phyloP scores from a whole-genome alignment of 306 rosid genomes.

The Begonia fuchsioides region DNA sequence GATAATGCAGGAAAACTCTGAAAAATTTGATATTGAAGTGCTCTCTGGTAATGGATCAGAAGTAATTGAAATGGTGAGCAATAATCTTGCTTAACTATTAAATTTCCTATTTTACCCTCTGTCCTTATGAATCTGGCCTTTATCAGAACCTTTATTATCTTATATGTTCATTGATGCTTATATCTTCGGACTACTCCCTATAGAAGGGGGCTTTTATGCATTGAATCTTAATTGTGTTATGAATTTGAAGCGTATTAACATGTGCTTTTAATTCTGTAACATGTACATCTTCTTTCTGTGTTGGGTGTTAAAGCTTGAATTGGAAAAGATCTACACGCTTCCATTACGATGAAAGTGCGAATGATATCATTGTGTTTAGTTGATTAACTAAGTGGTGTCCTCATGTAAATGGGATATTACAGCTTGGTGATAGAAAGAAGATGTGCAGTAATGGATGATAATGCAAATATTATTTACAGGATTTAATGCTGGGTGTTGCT shows the following conservation, averaged over 20 bases:
- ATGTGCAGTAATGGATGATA: neutral
- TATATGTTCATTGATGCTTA: neutral
- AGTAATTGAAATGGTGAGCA: constrained; percentile 55
- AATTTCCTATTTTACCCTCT: no score
- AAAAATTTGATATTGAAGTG: constrained; percentile 54
- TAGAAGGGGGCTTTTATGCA: no score
- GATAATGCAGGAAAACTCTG: constrained; percentile 36
- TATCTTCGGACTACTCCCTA: constrained; percentile 1
- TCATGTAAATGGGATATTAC: no score
- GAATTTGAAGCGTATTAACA: neutral
- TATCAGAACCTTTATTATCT: no score
- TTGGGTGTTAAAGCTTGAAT: no score
- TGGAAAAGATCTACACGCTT: no score
- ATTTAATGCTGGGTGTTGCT: constrained; percentile 76
- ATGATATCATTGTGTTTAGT: no score
- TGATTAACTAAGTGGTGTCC: no score
- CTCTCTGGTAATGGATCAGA: constrained; percentile 62
- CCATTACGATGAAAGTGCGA: no score
- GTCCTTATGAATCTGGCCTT: no score
- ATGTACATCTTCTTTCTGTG: neutral
- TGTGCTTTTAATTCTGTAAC: constrained; percentile 7
- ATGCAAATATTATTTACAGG: constrained; percentile 23
- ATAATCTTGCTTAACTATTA: no score
- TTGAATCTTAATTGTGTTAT: no score
- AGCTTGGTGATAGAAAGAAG: neutral